Percentiles rank a stretch among this genome's conserved stretches.
Evolutionary conservation across 129 eudicot species (phyloP).

Genomic region (Escallonia rubra): DNA sequence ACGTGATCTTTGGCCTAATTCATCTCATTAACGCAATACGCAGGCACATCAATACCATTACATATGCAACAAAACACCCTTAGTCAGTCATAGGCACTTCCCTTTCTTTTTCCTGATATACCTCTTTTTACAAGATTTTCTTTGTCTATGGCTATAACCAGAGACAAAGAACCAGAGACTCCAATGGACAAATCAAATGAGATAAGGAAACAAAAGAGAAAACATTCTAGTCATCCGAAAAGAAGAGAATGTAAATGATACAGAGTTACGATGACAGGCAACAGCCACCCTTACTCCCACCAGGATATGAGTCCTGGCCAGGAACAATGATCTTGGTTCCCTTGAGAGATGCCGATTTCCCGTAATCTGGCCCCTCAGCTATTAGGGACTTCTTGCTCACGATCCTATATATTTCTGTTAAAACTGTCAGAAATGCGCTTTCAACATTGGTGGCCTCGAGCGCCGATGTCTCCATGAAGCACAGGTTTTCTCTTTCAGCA

Average conservation of each 20-base stretch:
- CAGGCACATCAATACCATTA: too few relatives aligned
- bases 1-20: too few relatives aligned
- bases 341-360: slow-evolving; percentile 17
- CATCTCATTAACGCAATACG: too few relatives aligned
- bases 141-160: too few relatives aligned
- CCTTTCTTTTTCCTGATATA: neutral
- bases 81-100: too few relatives aligned
- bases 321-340: slow-evolving; percentile 26
- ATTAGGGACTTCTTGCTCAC: slow-evolving; percentile 26
- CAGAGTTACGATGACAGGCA: slow-evolving; percentile 10
- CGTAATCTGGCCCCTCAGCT: neutral
- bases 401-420: slow-evolving; percentile 17
- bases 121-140: neutral
- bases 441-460: slow-evolving; percentile 33
- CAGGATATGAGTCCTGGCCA: neutral
- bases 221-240: neutral
- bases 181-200: too few relatives aligned
- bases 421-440: slow-evolving; percentile 18
- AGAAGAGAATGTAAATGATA: neutral
- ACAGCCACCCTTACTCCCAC: slow-evolving; percentile 17
- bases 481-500: slow-evolving; percentile 33
- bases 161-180: too few relatives aligned
- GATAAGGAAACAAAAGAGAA: too few relatives aligned
- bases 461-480: slow-evolving; percentile 25
- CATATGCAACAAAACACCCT: too few relatives aligned